phyloP scores from a whole-genome alignment of 2,329 filamentous ascomycete genomes.

The Zarea fungicola region DNA sequence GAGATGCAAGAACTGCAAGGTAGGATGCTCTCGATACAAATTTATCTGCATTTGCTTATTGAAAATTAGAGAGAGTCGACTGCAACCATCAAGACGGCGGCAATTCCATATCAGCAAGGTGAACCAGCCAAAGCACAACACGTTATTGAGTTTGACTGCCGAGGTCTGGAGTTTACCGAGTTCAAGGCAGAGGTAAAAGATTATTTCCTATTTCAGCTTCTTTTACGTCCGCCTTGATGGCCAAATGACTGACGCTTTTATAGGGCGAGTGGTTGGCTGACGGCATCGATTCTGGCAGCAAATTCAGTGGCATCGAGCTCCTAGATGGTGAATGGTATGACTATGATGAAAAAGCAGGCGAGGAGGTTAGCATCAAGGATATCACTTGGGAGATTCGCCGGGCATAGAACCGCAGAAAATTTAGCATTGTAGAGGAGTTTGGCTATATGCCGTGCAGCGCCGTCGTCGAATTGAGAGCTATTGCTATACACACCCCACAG shows the following conservation, averaged over 20 bases:
- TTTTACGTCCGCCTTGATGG: background rate
- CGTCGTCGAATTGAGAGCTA: conserved; percentile 6
- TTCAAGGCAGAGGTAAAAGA: conserved; percentile 82
- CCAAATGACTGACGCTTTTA: conserved; percentile 6
- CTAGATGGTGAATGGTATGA: conserved; percentile 95
- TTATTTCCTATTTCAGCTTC: conserved; percentile 5
- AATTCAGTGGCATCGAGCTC: conserved; percentile 78
- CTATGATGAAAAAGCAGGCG: conserved; percentile 88
- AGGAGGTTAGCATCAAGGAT: conserved; percentile 90
- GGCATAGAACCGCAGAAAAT: conserved; percentile 40
- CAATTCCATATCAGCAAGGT: conserved; percentile 63
- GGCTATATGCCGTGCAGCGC: background rate
- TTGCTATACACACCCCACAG: conserved; percentile 7
- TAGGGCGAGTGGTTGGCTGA: conserved; percentile 88
- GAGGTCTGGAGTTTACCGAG: conserved; percentile 84
- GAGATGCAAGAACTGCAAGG: conserved; percentile 98
- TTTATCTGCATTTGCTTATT: background rate
- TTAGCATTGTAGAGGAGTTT: conserved; percentile 2
- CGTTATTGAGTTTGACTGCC: conserved; percentile 87
- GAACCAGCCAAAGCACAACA: conserved; percentile 72
- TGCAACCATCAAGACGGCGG: conserved; percentile 72
- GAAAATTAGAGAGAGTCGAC: conserved; percentile 67
- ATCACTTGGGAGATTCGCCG: conserved; percentile 80
- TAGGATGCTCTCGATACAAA: conserved; percentile 31
- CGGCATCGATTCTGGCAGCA: conserved; percentile 72